Conservation (phyloP, 768 basidiomycete species). For the Calocera cornea region DNA sequence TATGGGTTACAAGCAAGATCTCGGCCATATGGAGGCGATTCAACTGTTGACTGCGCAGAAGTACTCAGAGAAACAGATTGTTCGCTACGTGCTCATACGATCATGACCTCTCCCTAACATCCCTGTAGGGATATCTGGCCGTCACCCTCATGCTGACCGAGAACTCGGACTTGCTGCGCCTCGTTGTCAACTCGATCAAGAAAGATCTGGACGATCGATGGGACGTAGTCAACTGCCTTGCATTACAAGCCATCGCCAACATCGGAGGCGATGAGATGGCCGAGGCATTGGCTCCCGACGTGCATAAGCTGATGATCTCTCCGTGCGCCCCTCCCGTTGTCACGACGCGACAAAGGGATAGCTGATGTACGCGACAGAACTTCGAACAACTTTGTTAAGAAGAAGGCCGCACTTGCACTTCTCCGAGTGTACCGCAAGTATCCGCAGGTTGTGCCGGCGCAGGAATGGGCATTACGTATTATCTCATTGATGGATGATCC, state of each 20-base stretch:
- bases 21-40: slow-evolving; percentile 98
- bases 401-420: slow-evolving; percentile 92
- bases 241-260: slow-evolving; percentile 94
- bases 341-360: slow-evolving; percentile 16
- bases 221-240: slow-evolving; percentile 91
- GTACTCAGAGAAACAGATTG: slow-evolving; percentile 98
- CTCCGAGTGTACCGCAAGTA: slow-evolving; percentile 91
- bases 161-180: slow-evolving; percentile 88
- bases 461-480: slow-evolving; percentile 91
- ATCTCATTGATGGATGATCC: slow-evolving; percentile 91
- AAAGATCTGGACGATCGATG: slow-evolving; percentile 92
- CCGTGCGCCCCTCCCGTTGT: slow-evolving; percentile 40
- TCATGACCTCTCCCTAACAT: slow-evolving; percentile 9
- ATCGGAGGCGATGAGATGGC: slow-evolving; percentile 98
- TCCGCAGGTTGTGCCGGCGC: slow-evolving; percentile 81
- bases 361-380: slow-evolving; percentile 41
- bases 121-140: slow-evolving; percentile 79
- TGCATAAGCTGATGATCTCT: slow-evolving; percentile 86
- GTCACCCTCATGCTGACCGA: slow-evolving; percentile 97
- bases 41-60: slow-evolving; percentile 91
- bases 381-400: slow-evolving; percentile 89
- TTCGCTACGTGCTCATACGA: slow-evolving; percentile 23
- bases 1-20: slow-evolving; percentile 94
- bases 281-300: slow-evolving; percentile 83
- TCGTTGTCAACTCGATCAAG: slow-evolving; percentile 95